phyloP scores from a whole-genome alignment of 805 yeast species.

The Metschnikowia cerradonensis region DNA sequence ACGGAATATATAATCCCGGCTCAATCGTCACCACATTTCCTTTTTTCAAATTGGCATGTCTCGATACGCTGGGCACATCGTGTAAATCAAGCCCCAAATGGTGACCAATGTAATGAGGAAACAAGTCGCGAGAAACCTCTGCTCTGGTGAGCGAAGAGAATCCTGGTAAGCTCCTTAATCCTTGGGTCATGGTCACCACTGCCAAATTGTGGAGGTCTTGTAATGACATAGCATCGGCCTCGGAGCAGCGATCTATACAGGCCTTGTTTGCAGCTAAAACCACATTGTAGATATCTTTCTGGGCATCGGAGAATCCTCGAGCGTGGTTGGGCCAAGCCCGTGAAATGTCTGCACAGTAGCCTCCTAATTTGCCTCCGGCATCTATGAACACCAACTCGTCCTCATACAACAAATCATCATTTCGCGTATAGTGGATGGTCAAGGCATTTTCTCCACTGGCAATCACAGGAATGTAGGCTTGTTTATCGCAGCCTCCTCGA shows the following conservation, averaged over 20 bases:
- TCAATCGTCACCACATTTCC: constrained; percentile 93
- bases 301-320: constrained; percentile 64
- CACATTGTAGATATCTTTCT: constrained; percentile 82
- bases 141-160: constrained; percentile 47
- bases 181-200: constrained; percentile 53
- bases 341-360: constrained; percentile 93
- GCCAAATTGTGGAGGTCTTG: constrained; percentile 75
- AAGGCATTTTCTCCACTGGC: constrained; percentile 91
- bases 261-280: constrained; percentile 77
- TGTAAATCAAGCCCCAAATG: constrained; percentile 91
- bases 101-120: constrained; percentile 96
- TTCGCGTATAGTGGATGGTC: constrained; percentile 90
- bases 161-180: constrained; percentile 67
- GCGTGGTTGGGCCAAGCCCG: constrained; percentile 93
- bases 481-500: constrained; percentile 81
- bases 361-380: constrained; percentile 92
- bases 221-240: constrained; percentile 47
- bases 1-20: constrained; percentile 92
- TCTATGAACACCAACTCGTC: constrained; percentile 89
- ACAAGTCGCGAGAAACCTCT: constrained; percentile 52
- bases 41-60: constrained; percentile 47
- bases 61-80: constrained; percentile 65
- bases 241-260: constrained; percentile 70
- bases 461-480: constrained; percentile 93
- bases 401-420: constrained; percentile 72